Percentiles rank a stretch among this genome's conserved stretches.
phyloP scores from a whole-genome alignment of 768 basidiomycete species.

The Boletus rufocinnamomeus region DNA sequence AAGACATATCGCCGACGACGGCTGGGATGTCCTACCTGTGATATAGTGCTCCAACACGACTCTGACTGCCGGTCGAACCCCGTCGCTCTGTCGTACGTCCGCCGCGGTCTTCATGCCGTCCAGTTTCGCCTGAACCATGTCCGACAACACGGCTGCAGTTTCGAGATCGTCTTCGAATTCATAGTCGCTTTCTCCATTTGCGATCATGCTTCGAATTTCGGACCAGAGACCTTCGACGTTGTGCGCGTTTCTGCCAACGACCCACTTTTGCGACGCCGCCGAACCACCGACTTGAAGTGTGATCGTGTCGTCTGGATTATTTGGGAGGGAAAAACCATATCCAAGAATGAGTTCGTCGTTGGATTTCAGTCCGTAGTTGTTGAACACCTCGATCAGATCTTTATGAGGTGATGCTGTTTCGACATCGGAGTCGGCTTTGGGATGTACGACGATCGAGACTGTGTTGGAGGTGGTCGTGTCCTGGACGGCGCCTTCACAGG shows the following conservation, averaged over 20 bases:
- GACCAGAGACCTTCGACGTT: constrained; percentile 64
- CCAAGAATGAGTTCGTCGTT: constrained; percentile 89
- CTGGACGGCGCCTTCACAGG: constrained; percentile 32
- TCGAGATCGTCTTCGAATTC: constrained; percentile 68
- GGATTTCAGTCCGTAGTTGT: constrained; percentile 92
- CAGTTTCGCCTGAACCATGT: constrained; percentile 61
- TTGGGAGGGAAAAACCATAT: constrained; percentile 81
- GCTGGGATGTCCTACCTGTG: constrained; percentile 45
- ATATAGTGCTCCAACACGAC: constrained; percentile 71
- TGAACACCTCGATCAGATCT: constrained; percentile 56
- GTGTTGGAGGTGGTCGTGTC: constrained; percentile 26
- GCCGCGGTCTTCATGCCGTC: constrained; percentile 48
- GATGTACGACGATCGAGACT: constrained; percentile 66
- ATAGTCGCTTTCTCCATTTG: constrained; percentile 21
- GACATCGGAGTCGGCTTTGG: constrained; percentile 23
- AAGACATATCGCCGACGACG: not conserved
- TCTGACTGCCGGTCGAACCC: constrained; percentile 56
- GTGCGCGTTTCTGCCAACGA: constrained; percentile 57
- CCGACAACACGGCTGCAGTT: constrained; percentile 60
- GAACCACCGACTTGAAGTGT: constrained; percentile 70
- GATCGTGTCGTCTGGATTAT: constrained; percentile 88
- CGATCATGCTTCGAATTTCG: constrained; percentile 43
- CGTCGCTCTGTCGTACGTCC: constrained; percentile 18
- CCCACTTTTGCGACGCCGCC: constrained; percentile 48
- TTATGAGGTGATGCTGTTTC: constrained; percentile 28